Base-by-base conservation (phyloP, 352 stramenopile species). In the Globisporangium okanoganense region DNA sequence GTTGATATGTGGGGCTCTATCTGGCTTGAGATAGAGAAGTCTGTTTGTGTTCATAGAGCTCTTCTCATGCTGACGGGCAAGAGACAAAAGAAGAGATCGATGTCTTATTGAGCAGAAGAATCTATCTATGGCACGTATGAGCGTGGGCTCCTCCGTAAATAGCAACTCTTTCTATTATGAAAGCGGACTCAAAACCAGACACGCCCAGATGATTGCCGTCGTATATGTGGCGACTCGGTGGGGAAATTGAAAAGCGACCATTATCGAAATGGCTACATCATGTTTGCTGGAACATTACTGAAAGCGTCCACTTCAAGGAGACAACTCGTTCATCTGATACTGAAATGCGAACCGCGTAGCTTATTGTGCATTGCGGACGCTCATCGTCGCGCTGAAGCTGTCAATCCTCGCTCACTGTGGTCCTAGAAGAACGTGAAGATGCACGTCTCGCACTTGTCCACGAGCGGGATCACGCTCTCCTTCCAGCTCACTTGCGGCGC, bases 401-500 rank as follows among this genome's bases (percentile, higher is more conserved):
- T 24, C 40, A 24, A 18, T 47, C 18, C 13, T 47, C 43, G 22
- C 2, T 49, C 22, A 29, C 20, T 48, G 41, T 1, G 7, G 1
- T 24, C 16, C 25, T 38, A 90, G 61, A 92, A 92, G 62, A 86
- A 90, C 40, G 83, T 92, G 58, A 89, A 88, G 40, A 89, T 86
- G 62, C 80, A 92, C 1, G 79, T 88, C 59, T 92, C 79, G 55
- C 69, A 78, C 54, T 88, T 84, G 45, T 90, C 79, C 22, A 92
- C 80, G 27, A 90, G 74, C 16, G 80, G 80, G 36, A 92, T 72
- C 14, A 90, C 80, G 66, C 77, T 88, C 47, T 89, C 83, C 50
- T 88, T 86, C 80, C 78, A 90, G 22, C 79, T 90, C 49, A 82
- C 70, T 47, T 77, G 73, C 6, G 56, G 58, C 6, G 45, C 38